Evolutionary conservation across 805 yeast genomes (phyloP), one percentile per base, ranked within the genome.

Genomic region (Ogataea nakhonphanomensis): DNA sequence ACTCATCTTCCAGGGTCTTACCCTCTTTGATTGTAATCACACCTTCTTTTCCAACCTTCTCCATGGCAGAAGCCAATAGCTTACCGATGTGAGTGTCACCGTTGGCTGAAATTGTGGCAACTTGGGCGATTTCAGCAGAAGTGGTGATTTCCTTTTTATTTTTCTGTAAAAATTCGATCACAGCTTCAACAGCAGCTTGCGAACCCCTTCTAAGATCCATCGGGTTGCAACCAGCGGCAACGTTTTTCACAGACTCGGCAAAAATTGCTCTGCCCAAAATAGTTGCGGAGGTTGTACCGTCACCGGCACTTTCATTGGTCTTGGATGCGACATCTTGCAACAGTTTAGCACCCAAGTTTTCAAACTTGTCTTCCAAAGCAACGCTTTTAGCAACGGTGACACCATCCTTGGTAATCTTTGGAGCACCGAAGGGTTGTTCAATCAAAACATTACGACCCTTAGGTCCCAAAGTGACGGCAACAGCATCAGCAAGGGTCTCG

Each of bases 321-420:
- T 86, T 91, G 55, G 95, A 81, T 30, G 98, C 96, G 45, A 93
- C 97, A 64, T 93, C 98, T 70, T 90, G 97, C 59, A 91, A 71
- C 52, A 91, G 75, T 71, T 86, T 87, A 43, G 96, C 96, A 45
- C 99, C 99, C 74, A 93, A 74, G 69, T 91, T 91, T 73, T 91
- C 98, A 59, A 90, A 91, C 67, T 83, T 87, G 73, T 93, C 95
- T 63, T 83, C 71, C 53, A 93, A 71, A 30, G 78, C 76, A 57
- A 91, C 79, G 40, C 95, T 81, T 59, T 76, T 79, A 47, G 99
- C 99, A 45, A 91, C 97, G 33, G 98, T 88, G 37, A 89, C 97
- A 78, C 99, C 99, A 65, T 91, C 99, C 73, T 91, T 91, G 68
- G 99, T 91, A 75, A 91, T 91, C 74, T 91, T 91, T 56, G 99